These are phyloP conservation scores for Malbranchea zuffiana DNA, from an alignment of 2,329 filamentous ascomycete species.

Conservation along the genomic window DNA sequence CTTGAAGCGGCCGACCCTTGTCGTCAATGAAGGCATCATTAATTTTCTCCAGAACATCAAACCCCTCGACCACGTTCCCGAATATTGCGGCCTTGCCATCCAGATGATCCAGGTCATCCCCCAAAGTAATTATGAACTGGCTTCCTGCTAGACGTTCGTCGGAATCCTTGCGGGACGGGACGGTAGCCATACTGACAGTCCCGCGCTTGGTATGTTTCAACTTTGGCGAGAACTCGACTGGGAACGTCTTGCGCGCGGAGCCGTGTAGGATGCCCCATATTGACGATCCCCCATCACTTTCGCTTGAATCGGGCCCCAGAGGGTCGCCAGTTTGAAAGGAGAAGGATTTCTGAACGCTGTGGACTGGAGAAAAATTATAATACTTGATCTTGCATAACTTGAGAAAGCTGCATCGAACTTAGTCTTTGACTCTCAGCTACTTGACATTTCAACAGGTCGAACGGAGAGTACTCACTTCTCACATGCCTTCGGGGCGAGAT, in stretches of 20 bases:
- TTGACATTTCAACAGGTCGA: constrained; percentile 22
- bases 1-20: constrained; percentile 75
- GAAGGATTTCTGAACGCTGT: constrained; percentile 88
- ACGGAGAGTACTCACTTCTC: constrained; percentile 62
- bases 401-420: constrained; percentile 61
- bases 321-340: constrained; percentile 95
- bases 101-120: constrained; percentile 77
- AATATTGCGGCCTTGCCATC: constrained; percentile 94
- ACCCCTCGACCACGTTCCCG: constrained; percentile 89
- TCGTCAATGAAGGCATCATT: constrained; percentile 82
- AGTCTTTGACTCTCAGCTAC: constrained; percentile 46
- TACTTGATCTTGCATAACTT: constrained; percentile 99
- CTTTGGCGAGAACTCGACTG: constrained; percentile 73
- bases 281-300: constrained; percentile 84
- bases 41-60: constrained; percentile 86
- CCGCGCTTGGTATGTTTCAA: constrained; percentile 80
- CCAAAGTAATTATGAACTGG: constrained; percentile 88
- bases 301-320: constrained; percentile 68
- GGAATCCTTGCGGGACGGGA: constrained; percentile 60
- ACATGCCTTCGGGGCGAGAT: constrained; percentile 82
- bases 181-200: constrained; percentile 96
- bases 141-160: constrained; percentile 75
- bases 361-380: constrained; percentile 92
- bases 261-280: constrained; percentile 78
- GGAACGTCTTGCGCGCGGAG: constrained; percentile 63